Evolutionary conservation across 169 alveolate genomes (phyloP).

Genomic region (Plasmodium billcollinsi): DNA sequence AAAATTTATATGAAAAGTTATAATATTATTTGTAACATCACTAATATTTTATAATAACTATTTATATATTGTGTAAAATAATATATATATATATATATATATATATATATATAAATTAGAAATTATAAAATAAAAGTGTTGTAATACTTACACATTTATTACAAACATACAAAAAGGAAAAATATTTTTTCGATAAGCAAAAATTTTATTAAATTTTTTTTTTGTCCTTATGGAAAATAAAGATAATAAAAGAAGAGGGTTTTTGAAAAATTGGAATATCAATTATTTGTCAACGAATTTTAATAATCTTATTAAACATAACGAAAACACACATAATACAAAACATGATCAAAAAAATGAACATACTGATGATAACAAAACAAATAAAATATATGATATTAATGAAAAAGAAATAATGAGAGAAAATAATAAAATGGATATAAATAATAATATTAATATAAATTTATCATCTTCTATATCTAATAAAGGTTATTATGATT

Average conservation of each 20-base stretch:
- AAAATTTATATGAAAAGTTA: too few species aligned
- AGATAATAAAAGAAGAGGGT: slow-evolving; percentile 40
- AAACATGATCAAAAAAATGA: not conserved
- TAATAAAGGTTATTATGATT: not conserved
- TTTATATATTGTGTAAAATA: too few species aligned
- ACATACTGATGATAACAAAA: not conserved
- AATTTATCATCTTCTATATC: not conserved
- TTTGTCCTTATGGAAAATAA: slow-evolving; percentile 41
- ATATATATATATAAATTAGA: too few species aligned
- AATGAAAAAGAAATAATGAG: not conserved
- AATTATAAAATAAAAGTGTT: not conserved
- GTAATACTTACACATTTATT: slow-evolving; percentile 55
- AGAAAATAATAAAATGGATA: not conserved
- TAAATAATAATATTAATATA: not conserved
- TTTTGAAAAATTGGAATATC: slow-evolving; percentile 71
- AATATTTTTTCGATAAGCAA: not conserved
- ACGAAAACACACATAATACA: not conserved
- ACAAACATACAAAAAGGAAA: not conserved
- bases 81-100: too few species aligned
- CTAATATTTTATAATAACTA: too few species aligned
- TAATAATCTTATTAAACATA: slow-evolving; percentile 42
- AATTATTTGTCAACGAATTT: slow-evolving; percentile 59
- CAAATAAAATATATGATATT: not conserved
- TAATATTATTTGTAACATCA: too few species aligned
- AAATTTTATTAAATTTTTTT: slow-evolving; percentile 13